Percentiles rank a stretch among this genome's conserved stretches.
Conservation (phyloP, 805 yeast genomes). For the Metschnikowia cubensis region DNA sequence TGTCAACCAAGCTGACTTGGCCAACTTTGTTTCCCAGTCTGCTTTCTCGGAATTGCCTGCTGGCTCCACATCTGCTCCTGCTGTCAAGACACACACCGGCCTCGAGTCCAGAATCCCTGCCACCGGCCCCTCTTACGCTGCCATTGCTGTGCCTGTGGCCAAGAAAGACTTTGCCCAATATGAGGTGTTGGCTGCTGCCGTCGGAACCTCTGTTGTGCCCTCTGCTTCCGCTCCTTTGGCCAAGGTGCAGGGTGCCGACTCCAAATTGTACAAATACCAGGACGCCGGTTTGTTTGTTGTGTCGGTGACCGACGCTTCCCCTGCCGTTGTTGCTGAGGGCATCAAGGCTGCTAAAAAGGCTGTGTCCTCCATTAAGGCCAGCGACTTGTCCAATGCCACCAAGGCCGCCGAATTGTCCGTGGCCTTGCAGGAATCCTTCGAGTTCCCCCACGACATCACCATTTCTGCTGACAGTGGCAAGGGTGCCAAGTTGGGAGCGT, state of each 20-base stretch:
- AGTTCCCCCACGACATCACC: conserved; percentile 27
- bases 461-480: conserved; percentile 33
- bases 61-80: conserved; percentile 48
- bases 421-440: conserved; percentile 40
- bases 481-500: conserved; percentile 43
- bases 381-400: conserved; percentile 55
- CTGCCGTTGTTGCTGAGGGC: conserved; percentile 55
- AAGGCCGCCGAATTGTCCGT: conserved; percentile 40
- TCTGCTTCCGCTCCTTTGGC: conserved; percentile 50
- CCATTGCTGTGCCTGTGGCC: conserved; percentile 76
- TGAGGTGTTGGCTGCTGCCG: conserved; percentile 66
- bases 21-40: conserved; percentile 61
- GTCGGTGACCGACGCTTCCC: conserved; percentile 54
- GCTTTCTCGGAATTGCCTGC: conserved; percentile 59
- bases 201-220: conserved; percentile 57
- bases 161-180: conserved; percentile 59
- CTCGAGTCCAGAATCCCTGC: conserved; percentile 65
- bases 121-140: conserved; percentile 65
- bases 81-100: conserved; percentile 47
- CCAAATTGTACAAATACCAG: conserved; percentile 60
- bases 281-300: conserved; percentile 81
- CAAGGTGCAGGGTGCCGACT: conserved; percentile 43
- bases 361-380: conserved; percentile 29
- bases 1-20: conserved; percentile 67
- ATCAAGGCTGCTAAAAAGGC: conserved; percentile 56